Percentiles rank a stretch among this genome's conserved stretches.
phyloP scores from a whole-genome alignment of 306 rosid species.

The Fragaria nilgerrensis region DNA sequence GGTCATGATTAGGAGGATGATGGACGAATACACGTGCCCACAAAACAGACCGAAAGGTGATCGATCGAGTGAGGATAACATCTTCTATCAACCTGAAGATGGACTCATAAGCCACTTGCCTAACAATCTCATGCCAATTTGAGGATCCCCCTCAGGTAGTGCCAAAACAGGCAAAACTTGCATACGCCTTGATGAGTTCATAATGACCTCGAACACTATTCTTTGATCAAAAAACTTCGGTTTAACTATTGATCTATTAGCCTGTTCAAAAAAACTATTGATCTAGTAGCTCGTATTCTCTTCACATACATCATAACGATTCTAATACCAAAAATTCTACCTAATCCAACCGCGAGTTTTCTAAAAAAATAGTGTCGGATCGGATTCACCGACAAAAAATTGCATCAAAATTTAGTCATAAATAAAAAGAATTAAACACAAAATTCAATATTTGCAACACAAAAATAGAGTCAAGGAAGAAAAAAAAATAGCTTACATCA shows the following conservation, averaged over 20 bases:
- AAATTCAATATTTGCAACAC: too few species aligned
- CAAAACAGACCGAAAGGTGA: background rate
- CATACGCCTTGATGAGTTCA: slow-evolving; percentile 10
- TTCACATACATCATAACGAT: too few species aligned
- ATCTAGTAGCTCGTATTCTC: too few species aligned
- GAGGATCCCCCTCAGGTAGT: background rate
- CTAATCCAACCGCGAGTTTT: too few species aligned
- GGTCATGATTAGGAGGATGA: background rate
- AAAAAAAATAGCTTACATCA: too few species aligned
- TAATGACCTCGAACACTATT: background rate
- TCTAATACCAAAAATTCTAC: too few species aligned
- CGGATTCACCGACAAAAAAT: too few species aligned
- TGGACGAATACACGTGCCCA: background rate
- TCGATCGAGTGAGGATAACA: background rate
- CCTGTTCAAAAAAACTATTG: too few species aligned
- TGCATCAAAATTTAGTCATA: too few species aligned
- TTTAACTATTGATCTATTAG: background rate
- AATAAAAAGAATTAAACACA: too few species aligned
- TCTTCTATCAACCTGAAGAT: background rate
- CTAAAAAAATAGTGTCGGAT: too few species aligned
- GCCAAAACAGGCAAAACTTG: background rate
- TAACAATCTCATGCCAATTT: background rate
- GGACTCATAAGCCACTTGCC: background rate
- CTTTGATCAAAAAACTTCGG: background rate
- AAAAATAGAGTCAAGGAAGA: too few species aligned